Conservation (phyloP, 208 protist species). For the Leishmania gerbilli region DNA sequence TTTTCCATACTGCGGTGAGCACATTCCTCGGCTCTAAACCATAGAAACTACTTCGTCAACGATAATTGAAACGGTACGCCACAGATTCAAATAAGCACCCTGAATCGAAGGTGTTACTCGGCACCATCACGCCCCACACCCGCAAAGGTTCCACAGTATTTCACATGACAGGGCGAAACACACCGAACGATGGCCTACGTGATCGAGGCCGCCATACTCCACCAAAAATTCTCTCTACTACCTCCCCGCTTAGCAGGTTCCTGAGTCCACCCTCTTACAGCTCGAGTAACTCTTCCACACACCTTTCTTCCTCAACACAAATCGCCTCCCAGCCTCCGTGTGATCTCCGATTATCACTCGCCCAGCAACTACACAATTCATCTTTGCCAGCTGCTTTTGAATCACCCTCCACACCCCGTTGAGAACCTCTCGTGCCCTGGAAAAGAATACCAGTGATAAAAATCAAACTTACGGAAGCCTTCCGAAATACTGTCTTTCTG, state of each 20-base stretch:
- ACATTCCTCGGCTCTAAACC: neutral
- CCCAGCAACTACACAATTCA: no score
- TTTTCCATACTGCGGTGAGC: neutral
- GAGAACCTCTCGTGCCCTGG: neutral
- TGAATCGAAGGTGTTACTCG: neutral
- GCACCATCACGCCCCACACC: neutral
- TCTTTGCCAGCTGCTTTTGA: neutral
- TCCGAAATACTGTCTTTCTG: neutral
- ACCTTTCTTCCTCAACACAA: no score
- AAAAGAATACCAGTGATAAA: no score
- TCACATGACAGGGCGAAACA: no score
- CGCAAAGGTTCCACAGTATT: neutral
- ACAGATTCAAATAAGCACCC: neutral
- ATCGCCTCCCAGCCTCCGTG: neutral
- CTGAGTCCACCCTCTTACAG: neutral
- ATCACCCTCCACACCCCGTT: neutral
- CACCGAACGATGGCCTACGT: neutral
- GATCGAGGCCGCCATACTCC: neutral
- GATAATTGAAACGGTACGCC: neutral
- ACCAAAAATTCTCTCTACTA: neutral
- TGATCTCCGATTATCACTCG: neutral
- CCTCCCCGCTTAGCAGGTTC: neutral
- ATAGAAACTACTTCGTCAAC: neutral
- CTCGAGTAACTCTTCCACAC: neutral
- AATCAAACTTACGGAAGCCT: no score